phyloP scores from a whole-genome alignment of 805 yeast species.

The Scheffersomyces coipomensis region DNA sequence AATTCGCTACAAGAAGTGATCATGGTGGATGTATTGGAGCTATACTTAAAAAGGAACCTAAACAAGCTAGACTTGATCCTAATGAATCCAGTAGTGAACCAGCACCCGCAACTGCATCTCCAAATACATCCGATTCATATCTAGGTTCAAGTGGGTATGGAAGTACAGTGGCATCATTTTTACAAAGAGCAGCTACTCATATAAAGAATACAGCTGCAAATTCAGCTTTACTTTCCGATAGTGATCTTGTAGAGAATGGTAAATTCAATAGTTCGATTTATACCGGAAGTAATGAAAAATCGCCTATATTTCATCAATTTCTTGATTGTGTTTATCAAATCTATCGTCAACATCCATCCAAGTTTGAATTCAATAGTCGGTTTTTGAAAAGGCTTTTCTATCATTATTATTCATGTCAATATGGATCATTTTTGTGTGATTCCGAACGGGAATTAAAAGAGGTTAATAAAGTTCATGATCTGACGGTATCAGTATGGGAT shows the following conservation, averaged over 20 bases:
- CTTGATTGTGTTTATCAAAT: conserved; percentile 86
- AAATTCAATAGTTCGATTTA: conserved; percentile 30
- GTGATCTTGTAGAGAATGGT: conserved; percentile 17
- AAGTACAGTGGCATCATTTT: conserved; percentile 33
- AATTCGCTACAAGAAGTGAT: conserved; percentile 81
- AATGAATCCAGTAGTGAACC: not conserved
- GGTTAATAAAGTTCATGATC: conserved; percentile 32
- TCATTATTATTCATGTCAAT: conserved; percentile 91
- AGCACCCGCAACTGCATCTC: not conserved
- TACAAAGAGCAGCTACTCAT: conserved; percentile 41
- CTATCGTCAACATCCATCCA: conserved; percentile 61
- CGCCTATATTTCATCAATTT: conserved; percentile 94
- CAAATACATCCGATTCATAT: conserved; percentile 5
- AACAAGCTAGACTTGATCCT: conserved; percentile 1
- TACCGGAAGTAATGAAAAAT: conserved; percentile 41
- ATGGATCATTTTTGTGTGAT: conserved; percentile 84
- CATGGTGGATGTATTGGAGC: conserved; percentile 58
- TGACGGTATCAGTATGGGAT: conserved; percentile 88
- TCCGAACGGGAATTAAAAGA: conserved; percentile 59
- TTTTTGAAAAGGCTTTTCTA: conserved; percentile 81
- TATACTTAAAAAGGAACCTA: conserved; percentile 17
- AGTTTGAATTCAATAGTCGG: conserved; percentile 86
- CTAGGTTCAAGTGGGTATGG: conserved; percentile 13
- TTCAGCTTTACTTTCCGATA: conserved; percentile 12
- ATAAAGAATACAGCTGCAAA: conserved; percentile 36